Evolutionary conservation across 768 basidiomycete genomes (phyloP).

Genomic region (Leccinellum albellum): DNA sequence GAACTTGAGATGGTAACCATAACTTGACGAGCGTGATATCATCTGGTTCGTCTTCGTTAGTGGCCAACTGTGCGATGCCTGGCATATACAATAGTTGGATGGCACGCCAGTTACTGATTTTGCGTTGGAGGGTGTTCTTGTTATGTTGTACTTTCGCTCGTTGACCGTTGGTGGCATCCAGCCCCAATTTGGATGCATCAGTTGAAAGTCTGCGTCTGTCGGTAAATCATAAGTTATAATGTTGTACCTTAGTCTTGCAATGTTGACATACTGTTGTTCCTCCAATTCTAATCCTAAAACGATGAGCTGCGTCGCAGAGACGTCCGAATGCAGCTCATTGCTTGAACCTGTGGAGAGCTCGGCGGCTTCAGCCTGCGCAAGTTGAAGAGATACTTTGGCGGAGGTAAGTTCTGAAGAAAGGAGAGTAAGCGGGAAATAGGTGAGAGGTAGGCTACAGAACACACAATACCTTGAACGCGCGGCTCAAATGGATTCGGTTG

Average conservation of each 20-base stretch:
- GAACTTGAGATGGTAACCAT: background rate
- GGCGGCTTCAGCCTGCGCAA: background rate
- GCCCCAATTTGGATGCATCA: background rate
- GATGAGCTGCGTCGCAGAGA: background rate
- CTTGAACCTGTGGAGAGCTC: background rate
- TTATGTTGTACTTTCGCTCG: background rate
- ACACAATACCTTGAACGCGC: background rate
- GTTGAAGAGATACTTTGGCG: background rate
- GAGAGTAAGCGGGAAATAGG: background rate
- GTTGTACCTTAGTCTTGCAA: no score
- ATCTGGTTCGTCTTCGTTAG: background rate
- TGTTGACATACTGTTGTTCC: background rate
- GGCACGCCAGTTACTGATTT: background rate
- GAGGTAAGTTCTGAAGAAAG: background rate
- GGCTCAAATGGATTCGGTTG: background rate
- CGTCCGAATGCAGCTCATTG: background rate
- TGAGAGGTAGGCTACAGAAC: background rate
- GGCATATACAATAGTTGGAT: background rate
- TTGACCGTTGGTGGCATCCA: background rate
- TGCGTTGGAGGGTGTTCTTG: background rate
- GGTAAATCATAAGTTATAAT: background rate
- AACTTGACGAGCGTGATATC: background rate
- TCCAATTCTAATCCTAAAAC: background rate
- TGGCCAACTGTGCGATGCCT: background rate
- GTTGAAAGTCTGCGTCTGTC: background rate